A percentile compares a stretch with the other conserved stretches of the same genome.
Conservation (phyloP, 306 rosid species). For the Pachyrhizus erosus region DNA sequence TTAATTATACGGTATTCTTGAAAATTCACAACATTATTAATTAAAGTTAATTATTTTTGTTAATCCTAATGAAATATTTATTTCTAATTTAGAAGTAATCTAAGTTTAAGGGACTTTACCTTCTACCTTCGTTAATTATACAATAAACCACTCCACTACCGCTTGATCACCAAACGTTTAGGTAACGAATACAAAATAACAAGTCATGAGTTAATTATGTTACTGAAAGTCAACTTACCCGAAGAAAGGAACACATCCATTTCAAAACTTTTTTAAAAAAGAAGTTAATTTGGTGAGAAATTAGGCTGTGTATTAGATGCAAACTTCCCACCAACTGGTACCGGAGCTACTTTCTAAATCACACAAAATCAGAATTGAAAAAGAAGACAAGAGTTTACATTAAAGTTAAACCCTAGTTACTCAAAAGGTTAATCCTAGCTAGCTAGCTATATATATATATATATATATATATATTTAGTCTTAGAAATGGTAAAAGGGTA, state of each 20-base stretch:
- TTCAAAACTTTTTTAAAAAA: constrained; percentile 40
- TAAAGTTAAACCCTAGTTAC: constrained; percentile 45
- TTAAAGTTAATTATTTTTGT: too few relatives aligned
- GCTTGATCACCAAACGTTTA: too few relatives aligned
- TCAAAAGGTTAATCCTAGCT: constrained; percentile 39
- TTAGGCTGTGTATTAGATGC: constrained; percentile 30
- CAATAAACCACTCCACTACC: too few relatives aligned
- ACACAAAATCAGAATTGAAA: constrained; percentile 26
- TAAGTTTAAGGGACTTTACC: too few relatives aligned
- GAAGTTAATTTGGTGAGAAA: neutral
- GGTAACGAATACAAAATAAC: too few relatives aligned
- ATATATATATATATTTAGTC: constrained; percentile 24
- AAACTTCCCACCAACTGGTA: constrained; percentile 24
- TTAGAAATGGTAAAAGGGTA: constrained; percentile 35
- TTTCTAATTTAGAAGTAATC: too few relatives aligned
- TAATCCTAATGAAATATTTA: too few relatives aligned
- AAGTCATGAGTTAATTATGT: too few relatives aligned
- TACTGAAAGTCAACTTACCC: neutral
- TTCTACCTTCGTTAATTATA: too few relatives aligned
- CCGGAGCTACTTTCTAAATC: constrained; percentile 39
- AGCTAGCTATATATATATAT: constrained; percentile 5
- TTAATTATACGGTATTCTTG: too few relatives aligned
- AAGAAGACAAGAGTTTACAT: constrained; percentile 33
- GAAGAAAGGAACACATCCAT: constrained; percentile 41
- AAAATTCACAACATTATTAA: too few relatives aligned